Evolutionary conservation across 2,329 filamentous ascomycete species (phyloP).

Genomic region (Ophiocordyceps camponoti-floridani): DNA sequence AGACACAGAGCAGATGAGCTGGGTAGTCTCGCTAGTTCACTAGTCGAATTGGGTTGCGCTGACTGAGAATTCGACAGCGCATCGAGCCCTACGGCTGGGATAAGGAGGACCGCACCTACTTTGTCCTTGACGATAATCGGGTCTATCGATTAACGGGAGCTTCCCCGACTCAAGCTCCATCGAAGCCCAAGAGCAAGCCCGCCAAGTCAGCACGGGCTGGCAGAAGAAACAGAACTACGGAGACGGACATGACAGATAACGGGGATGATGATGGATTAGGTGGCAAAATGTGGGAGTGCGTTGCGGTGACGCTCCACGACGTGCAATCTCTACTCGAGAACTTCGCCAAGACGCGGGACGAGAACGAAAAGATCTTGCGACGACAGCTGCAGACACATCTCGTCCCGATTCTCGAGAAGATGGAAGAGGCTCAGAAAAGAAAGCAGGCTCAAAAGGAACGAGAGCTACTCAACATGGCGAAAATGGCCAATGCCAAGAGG

Average conservation of each 20-base stretch:
- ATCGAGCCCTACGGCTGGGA: conserved; percentile 85
- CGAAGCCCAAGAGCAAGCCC: conserved; percentile 42
- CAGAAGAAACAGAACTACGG: conserved; percentile 36
- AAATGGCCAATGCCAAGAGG: conserved; percentile 83
- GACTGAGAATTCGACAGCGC: conserved; percentile 23
- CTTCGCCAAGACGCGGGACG: conserved; percentile 60
- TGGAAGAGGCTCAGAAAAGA: conserved; percentile 55
- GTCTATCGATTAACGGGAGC: conserved; percentile 78
- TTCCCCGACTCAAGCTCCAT: conserved; percentile 39
- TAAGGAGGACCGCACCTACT: conserved; percentile 69
- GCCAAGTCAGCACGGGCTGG: conserved; percentile 32
- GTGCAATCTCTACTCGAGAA: conserved; percentile 53
- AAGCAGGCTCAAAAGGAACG: conserved; percentile 52
- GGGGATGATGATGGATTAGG: conserved; percentile 40
- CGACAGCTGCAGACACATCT: conserved; percentile 60
- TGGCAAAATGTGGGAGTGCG: conserved; percentile 74
- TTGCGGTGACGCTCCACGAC: conserved; percentile 67
- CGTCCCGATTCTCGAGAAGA: conserved; percentile 67
- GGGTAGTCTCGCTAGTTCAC: conserved; percentile 38
- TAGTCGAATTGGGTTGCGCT: conserved; percentile 2
- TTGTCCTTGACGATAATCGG: conserved; percentile 82
- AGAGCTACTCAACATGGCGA: conserved; percentile 65
- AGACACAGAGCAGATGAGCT: conserved; percentile 63
- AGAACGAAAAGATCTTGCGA: conserved; percentile 67
- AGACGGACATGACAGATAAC: neutral